Conservation (phyloP, 768 basidiomycete species). For the Russula emetica region DNA sequence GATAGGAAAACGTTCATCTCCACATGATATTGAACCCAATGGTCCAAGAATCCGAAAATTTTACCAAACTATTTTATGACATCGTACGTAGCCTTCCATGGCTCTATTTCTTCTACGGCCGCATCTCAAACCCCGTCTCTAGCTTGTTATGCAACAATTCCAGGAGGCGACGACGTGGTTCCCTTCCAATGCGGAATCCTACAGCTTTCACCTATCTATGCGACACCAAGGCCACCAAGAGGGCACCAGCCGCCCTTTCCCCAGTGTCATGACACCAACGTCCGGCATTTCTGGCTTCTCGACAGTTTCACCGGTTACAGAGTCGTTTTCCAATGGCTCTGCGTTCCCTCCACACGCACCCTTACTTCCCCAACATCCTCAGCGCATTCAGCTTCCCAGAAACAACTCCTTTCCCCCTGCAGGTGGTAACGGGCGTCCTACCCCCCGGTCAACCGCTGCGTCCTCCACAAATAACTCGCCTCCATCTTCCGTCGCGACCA, state of each 20-base stretch:
- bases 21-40: slow-evolving; percentile 29
- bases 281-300: slow-evolving; percentile 21
- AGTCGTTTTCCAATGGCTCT: slow-evolving; percentile 9
- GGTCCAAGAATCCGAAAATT: slow-evolving; percentile 10
- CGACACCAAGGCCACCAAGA: slow-evolving; percentile 13
- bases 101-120: background rate
- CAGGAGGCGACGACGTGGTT: slow-evolving; percentile 22
- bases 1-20: slow-evolving; percentile 27
- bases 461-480: slow-evolving; percentile 22
- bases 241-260: background rate
- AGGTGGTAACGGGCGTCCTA: slow-evolving; percentile 8
- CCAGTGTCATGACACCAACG: slow-evolving; percentile 18
- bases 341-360: slow-evolving; percentile 8
- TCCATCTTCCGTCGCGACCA: slow-evolving; percentile 1
- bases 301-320: slow-evolving; percentile 19
- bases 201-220: slow-evolving; percentile 23
- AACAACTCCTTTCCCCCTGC: slow-evolving; percentile 25
- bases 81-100: slow-evolving; percentile 17
- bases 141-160: slow-evolving; percentile 23
- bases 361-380: slow-evolving; percentile 7
- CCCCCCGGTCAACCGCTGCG: background rate
- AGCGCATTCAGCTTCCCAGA: slow-evolving; percentile 24
- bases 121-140: background rate
- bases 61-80: slow-evolving; percentile 23
- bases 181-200: slow-evolving; percentile 15